phyloP scores from a whole-genome alignment of 2,329 filamentous ascomycete species.

The Trichoderma atroviride region DNA sequence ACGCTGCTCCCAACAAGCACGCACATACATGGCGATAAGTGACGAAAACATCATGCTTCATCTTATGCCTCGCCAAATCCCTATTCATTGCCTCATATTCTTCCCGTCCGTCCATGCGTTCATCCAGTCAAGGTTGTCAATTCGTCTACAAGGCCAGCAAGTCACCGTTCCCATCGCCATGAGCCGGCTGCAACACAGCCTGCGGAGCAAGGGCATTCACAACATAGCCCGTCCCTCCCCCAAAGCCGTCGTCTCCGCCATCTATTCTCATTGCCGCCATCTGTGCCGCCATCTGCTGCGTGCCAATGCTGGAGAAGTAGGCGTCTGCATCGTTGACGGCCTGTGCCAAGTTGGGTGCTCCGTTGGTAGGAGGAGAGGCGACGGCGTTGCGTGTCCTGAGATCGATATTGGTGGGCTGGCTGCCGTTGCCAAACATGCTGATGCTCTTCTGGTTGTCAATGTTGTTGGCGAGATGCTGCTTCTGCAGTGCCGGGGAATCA shows the following conservation, averaged over 20 bases:
- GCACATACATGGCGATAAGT: neutral
- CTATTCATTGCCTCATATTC: neutral
- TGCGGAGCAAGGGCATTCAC: constrained; percentile 83
- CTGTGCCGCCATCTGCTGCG: constrained; percentile 72
- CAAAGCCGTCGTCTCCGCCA: constrained; percentile 63
- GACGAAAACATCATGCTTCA: neutral
- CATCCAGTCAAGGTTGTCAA: neutral
- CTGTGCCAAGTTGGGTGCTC: constrained; percentile 58
- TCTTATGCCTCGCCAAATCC: neutral
- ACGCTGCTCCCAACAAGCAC: neutral
- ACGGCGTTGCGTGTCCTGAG: constrained; percentile 42
- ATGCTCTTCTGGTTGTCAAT: constrained; percentile 62
- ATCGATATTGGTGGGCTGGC: constrained; percentile 55
- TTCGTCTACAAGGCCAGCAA: constrained; percentile 62
- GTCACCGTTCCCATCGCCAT: constrained; percentile 69
- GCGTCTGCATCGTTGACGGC: constrained; percentile 84
- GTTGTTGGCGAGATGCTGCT: constrained; percentile 60
- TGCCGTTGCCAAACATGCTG: constrained; percentile 58
- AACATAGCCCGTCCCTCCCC: constrained; percentile 65
- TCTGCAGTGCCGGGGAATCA: constrained; percentile 85
- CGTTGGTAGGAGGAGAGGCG: constrained; percentile 31
- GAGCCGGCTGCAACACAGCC: constrained; percentile 71
- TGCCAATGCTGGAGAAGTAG: constrained; percentile 82
- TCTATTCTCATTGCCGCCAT: constrained; percentile 73
- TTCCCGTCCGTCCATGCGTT: neutral